These are phyloP conservation scores for Xylaria sp. DNA, from an alignment of 2,329 filamentous ascomycete species.

Conservation along the genomic window DNA sequence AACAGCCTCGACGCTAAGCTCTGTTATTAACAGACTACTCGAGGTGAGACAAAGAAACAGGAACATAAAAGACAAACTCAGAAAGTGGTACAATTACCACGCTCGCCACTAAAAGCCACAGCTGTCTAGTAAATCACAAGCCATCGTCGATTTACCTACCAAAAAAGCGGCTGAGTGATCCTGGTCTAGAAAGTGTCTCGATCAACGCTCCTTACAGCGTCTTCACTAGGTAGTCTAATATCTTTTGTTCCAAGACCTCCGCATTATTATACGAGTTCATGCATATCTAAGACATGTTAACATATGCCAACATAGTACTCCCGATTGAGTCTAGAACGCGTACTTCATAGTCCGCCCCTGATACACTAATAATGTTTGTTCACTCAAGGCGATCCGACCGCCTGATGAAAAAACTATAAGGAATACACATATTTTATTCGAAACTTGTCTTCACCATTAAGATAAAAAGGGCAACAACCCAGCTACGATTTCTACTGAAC, in stretches of 20 bases:
- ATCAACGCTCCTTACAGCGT: neutral
- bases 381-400: too few relatives aligned
- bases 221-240: neutral
- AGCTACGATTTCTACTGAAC: too few relatives aligned
- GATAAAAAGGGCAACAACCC: too few relatives aligned
- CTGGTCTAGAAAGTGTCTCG: conserved; percentile 1
- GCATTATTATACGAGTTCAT: neutral
- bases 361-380: neutral
- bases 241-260: neutral
- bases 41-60: neutral
- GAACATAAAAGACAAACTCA: neutral
- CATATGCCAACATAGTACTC: neutral
- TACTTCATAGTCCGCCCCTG: neutral
- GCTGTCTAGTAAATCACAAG: neutral
- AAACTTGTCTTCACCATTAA: too few relatives aligned
- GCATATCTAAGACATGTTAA: neutral
- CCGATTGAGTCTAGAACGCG: neutral
- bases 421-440: too few relatives aligned
- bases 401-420: too few relatives aligned
- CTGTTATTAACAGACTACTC: neutral
- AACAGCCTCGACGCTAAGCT: neutral
- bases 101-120: neutral
- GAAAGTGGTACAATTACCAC: neutral
- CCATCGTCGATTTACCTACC: neutral
- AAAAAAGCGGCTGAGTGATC: neutral